Percentiles rank a stretch among this genome's conserved stretches.
Conservation (phyloP, 495 filamentous ascomycete species). For the Podospora conica region DNA sequence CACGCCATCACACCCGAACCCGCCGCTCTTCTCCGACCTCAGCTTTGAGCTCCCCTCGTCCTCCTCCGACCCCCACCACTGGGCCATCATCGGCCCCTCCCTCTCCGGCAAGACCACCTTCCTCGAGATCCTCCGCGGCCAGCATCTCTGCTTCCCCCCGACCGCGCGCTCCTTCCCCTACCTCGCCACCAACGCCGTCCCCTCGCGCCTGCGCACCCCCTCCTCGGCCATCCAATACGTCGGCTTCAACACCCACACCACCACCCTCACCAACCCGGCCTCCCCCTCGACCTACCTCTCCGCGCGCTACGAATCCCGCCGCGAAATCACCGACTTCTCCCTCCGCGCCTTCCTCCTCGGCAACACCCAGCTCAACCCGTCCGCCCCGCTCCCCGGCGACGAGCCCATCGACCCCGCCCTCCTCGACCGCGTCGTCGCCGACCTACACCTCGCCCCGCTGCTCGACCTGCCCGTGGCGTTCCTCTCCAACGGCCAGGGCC, state of each 20-base stretch:
- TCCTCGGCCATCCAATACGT: slow-evolving; percentile 71
- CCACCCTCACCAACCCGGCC: slow-evolving; percentile 21
- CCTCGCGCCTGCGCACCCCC: slow-evolving; percentile 47
- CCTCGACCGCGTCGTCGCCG: slow-evolving; percentile 54
- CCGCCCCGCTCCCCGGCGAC: slow-evolving; percentile 38
- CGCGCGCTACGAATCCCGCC: slow-evolving; percentile 83
- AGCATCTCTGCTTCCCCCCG: slow-evolving; percentile 66
- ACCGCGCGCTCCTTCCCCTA: slow-evolving; percentile 69
- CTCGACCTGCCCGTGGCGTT: slow-evolving; percentile 76
- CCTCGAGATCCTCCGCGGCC: slow-evolving; percentile 65
- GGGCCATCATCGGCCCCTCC: slow-evolving; percentile 71
- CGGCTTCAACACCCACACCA: slow-evolving; percentile 62
- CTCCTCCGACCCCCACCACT: slow-evolving; percentile 46
- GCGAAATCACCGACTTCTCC: slow-evolving; percentile 83
- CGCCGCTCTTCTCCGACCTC: slow-evolving; percentile 61
- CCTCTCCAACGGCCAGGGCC: slow-evolving; percentile 87
- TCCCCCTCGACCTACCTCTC: slow-evolving; percentile 69
- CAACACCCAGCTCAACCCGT: slow-evolving; percentile 65
- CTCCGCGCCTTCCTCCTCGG: slow-evolving; percentile 72
- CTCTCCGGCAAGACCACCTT: slow-evolving; percentile 69
- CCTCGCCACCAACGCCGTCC: slow-evolving; percentile 57
- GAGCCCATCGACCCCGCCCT: slow-evolving; percentile 34
- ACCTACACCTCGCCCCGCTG: slow-evolving; percentile 59
- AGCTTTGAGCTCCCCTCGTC: slow-evolving; percentile 58
- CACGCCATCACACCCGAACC: slow-evolving; percentile 37